These are phyloP conservation scores for Juncus inflexus DNA, from an alignment of 176 grass and related monocot species.

Conservation along the genomic window DNA sequence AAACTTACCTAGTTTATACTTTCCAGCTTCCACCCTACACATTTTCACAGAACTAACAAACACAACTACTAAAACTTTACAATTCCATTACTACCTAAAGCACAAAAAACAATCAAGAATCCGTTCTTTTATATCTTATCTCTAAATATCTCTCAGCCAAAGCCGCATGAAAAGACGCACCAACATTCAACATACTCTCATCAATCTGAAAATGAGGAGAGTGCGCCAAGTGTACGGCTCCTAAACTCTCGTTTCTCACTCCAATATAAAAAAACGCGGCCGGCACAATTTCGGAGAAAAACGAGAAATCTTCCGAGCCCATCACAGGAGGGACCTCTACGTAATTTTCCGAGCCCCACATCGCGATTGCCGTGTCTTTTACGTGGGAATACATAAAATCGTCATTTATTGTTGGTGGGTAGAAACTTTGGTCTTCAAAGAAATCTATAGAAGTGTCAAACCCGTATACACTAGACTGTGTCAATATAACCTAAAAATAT, in stretches of 20 bases:
- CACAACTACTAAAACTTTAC: background rate
- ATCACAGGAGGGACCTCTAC: slow-evolving; percentile 67
- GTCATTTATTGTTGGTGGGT: slow-evolving; percentile 86
- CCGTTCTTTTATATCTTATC: slow-evolving; percentile 26
- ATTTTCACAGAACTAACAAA: slow-evolving; percentile 4
- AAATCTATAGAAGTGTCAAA: slow-evolving; percentile 60
- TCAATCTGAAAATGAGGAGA: slow-evolving; percentile 89
- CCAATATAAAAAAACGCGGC: slow-evolving; percentile 90
- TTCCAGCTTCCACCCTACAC: background rate
- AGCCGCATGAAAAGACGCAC: slow-evolving; percentile 83
- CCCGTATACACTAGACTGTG: slow-evolving; percentile 71
- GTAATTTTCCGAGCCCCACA: slow-evolving; percentile 45
- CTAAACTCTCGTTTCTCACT: slow-evolving; percentile 73
- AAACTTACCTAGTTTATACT: no score
- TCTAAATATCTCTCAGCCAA: slow-evolving; percentile 81
- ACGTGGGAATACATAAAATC: slow-evolving; percentile 66
- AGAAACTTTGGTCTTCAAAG: slow-evolving; percentile 96
- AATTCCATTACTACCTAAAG: background rate
- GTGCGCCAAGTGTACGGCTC: slow-evolving; percentile 57
- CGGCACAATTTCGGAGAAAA: slow-evolving; percentile 77
- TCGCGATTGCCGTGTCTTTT: slow-evolving; percentile 34
- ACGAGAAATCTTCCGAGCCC: slow-evolving; percentile 97
- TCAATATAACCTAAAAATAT: slow-evolving; percentile 48
- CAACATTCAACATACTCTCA: slow-evolving; percentile 79
- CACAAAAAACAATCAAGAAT: background rate